Evolutionary conservation across 345 rosid genomes (phyloP).

Genomic region (Citrus australasica): DNA sequence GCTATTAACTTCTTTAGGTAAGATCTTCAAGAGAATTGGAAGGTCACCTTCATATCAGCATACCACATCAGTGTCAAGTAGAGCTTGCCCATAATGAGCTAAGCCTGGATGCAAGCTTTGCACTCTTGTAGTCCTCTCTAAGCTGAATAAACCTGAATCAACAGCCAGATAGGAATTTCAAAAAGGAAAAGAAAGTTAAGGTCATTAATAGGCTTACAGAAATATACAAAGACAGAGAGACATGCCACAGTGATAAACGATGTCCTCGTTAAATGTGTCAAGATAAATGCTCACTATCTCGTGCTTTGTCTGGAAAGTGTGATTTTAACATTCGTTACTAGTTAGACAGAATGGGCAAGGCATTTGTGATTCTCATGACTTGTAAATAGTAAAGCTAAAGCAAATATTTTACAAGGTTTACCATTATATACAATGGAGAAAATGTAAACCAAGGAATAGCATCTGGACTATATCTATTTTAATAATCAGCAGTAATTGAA

Average conservation of each 20-base stretch:
- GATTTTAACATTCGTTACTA: not conserved
- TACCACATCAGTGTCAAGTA: conserved; percentile 32
- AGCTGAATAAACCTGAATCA: conserved; percentile 83
- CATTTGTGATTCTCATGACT: not conserved
- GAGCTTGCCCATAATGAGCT: conserved; percentile 79
- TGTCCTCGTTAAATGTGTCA: not conserved
- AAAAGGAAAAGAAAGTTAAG: not conserved
- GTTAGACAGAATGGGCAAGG: not conserved
- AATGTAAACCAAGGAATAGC: not conserved
- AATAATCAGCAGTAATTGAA: not conserved
- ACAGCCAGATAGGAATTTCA: not conserved
- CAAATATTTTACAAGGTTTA: not conserved
- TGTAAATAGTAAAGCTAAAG: not conserved
- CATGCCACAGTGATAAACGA: not conserved
- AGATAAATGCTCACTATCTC: not conserved
- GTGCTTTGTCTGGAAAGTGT: not conserved
- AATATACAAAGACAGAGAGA: not conserved
- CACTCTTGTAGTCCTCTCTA: conserved; percentile 93
- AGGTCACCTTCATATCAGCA: conserved; percentile 7
- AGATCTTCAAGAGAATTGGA: not conserved
- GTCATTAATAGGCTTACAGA: not conserved
- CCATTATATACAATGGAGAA: not conserved
- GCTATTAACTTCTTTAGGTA: not conserved
- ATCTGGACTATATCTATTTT: not conserved
- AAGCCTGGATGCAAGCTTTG: conserved; percentile 84